phyloP scores from a whole-genome alignment of 2,329 filamentous ascomycete species.

The Ophiostoma fasciatum region DNA sequence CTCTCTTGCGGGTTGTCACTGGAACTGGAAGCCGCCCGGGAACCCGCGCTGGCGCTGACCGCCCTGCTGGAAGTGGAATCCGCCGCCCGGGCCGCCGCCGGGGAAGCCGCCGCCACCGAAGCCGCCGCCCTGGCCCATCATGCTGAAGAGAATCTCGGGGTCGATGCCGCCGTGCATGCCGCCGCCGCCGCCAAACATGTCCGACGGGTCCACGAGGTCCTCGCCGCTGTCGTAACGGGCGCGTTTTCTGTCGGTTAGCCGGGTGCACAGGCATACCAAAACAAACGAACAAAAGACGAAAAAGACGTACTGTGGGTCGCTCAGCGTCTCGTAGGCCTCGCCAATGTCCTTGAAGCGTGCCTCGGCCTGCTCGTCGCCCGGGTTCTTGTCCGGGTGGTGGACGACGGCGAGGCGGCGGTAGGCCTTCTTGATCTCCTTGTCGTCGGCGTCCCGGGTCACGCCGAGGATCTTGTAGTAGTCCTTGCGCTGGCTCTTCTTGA shows the following conservation, averaged over 20 bases:
- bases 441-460: conserved; percentile 70
- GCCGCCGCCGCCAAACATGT: conserved; percentile 63
- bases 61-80: conserved; percentile 41
- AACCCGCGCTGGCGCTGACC: conserved; percentile 22
- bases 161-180: conserved; percentile 55
- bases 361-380: conserved; percentile 67
- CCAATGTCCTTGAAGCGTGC: conserved; percentile 95
- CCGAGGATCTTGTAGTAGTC: conserved; percentile 98
- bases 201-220: conserved; percentile 73
- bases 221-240: conserved; percentile 85
- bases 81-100: conserved; percentile 29
- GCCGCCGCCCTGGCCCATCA: conserved; percentile 56
- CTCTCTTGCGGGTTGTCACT: conserved; percentile 28
- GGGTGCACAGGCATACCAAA: conserved; percentile 2
- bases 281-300: neutral
- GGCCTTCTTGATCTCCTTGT: conserved; percentile 84
- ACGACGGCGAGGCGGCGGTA: conserved; percentile 90
- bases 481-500: conserved; percentile 95
- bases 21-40: conserved; percentile 27
- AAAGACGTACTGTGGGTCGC: conserved; percentile 68
- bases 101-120: conserved; percentile 32
- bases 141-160: conserved; percentile 66
- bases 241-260: conserved; percentile 49
- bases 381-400: conserved; percentile 97
- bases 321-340: conserved; percentile 92